A percentile compares a stretch with the other conserved stretches of the same genome.
Evolutionary conservation across 2,329 filamentous ascomycete species (phyloP).

Genomic region (Phyllosticta citribraziliensis): DNA sequence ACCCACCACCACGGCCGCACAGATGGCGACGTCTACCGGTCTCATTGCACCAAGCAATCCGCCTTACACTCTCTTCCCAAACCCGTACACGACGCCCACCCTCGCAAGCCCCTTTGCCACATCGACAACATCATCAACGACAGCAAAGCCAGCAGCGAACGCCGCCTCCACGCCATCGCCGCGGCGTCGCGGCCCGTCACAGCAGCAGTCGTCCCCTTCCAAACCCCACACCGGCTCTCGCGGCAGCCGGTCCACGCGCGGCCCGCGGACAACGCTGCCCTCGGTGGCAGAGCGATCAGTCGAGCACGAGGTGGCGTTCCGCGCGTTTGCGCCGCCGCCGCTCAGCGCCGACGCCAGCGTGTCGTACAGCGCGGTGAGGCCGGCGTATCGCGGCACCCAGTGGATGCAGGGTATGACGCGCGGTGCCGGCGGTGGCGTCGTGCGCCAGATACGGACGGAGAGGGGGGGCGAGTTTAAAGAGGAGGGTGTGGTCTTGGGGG

Average conservation of each 20-base stretch:
- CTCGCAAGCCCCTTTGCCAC: background rate
- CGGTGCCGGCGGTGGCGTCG: conserved; percentile 14
- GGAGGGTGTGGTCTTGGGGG: conserved; percentile 31
- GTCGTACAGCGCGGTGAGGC: conserved; percentile 19
- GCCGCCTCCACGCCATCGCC: too few species aligned
- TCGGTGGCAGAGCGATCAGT: conserved; percentile 16
- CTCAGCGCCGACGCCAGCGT: conserved; percentile 26
- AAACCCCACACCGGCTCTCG: background rate
- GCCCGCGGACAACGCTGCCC: conserved; percentile 8
- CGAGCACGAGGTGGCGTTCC: background rate
- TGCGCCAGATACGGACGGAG: conserved; percentile 31
- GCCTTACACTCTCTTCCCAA: background rate
- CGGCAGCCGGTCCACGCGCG: background rate
- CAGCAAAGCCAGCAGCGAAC: background rate
- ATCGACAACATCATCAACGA: background rate
- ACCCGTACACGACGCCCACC: background rate
- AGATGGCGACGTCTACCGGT: too few species aligned
- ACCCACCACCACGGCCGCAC: too few species aligned
- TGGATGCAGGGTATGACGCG: conserved; percentile 11
- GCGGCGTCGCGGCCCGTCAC: background rate
- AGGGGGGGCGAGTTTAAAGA: conserved; percentile 32
- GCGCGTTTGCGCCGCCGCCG: conserved; percentile 15
- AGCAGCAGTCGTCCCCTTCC: background rate
- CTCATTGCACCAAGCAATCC: background rate
- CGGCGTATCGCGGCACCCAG: conserved; percentile 12